A percentile compares a stretch with the other conserved stretches of the same genome.
Conservation (phyloP, 768 basidiomycete species). For the Tylopilus sp. region DNA sequence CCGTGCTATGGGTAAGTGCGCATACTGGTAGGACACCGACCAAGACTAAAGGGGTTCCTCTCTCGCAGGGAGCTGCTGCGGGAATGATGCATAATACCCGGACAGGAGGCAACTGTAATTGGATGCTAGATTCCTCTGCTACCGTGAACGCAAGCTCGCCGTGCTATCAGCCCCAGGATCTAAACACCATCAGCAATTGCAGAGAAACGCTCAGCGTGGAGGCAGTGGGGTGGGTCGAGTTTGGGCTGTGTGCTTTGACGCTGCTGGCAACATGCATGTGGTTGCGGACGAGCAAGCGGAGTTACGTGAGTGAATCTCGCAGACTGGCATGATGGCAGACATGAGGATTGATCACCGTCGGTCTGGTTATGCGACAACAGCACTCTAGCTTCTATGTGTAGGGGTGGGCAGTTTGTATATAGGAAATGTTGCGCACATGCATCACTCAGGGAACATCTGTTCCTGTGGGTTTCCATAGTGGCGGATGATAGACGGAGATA, state of each 20-base stretch:
- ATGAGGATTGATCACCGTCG: conserved; percentile 16
- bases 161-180: conserved; percentile 20
- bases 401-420: not conserved
- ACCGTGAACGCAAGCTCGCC: conserved; percentile 24
- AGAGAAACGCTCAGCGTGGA: conserved; percentile 71
- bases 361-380: conserved; percentile 20
- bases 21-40: not conserved
- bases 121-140: conserved; percentile 36
- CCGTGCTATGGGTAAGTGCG: conserved; percentile 60
- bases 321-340: conserved; percentile 37
- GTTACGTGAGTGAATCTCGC: conserved; percentile 41
- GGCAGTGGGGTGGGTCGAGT: conserved; percentile 74
- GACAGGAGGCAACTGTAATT: conserved; percentile 55
- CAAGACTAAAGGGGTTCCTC: not conserved
- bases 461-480: too few species aligned
- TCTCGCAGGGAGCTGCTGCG: conserved; percentile 57
- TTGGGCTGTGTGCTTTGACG: conserved; percentile 56
- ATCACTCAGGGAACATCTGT: too few species aligned
- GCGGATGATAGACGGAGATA: too few species aligned
- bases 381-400: conserved; percentile 35
- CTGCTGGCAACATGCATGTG: conserved; percentile 53
- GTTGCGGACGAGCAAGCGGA: conserved; percentile 39
- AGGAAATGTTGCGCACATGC: not conserved
- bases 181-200: conserved; percentile 44
- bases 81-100: conserved; percentile 68